Conservation (phyloP, 2,329 filamentous ascomycete species). For the Fusarium nygamai region DNA sequence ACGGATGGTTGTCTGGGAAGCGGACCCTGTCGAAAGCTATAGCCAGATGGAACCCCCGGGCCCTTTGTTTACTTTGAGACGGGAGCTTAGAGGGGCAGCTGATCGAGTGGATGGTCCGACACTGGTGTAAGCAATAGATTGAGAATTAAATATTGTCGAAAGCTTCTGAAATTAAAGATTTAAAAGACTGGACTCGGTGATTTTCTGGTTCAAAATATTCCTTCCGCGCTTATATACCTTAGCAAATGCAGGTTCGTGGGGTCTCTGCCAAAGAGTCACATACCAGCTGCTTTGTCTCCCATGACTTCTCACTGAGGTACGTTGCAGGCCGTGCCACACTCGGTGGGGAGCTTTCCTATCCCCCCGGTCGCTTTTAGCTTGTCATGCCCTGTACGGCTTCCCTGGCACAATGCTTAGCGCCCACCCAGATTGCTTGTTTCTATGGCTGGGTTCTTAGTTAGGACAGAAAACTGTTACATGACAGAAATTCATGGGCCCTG, state of each 20-base stretch:
- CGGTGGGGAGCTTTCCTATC: neutral
- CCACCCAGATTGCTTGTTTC: constrained; percentile 6
- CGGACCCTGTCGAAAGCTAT: constrained; percentile 41
- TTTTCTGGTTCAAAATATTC: neutral
- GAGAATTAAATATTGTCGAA: neutral
- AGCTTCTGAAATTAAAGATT: neutral
- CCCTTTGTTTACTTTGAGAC: constrained; percentile 54
- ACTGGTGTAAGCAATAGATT: constrained; percentile 12
- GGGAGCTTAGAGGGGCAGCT: constrained; percentile 48
- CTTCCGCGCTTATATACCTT: neutral
- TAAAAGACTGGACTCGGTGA: neutral
- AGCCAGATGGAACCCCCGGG: constrained; percentile 30
- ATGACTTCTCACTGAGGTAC: constrained; percentile 9
- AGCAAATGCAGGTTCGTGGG: constrained; percentile 34
- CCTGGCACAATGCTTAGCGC: constrained; percentile 1
- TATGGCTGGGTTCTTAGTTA: neutral
- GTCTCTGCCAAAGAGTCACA: constrained; percentile 27
- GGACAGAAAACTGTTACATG: constrained; percentile 11
- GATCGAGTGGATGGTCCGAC: constrained; percentile 14
- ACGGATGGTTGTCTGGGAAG: constrained; percentile 50
- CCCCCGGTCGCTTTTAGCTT: constrained; percentile 17
- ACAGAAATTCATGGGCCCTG: neutral
- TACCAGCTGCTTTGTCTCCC: constrained; percentile 25
- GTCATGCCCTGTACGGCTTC: neutral
- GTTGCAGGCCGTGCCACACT: constrained; percentile 13